Evolutionary conservation across 2,329 filamentous ascomycete species (phyloP).

Genomic region (Elsinoe fawcettii): DNA sequence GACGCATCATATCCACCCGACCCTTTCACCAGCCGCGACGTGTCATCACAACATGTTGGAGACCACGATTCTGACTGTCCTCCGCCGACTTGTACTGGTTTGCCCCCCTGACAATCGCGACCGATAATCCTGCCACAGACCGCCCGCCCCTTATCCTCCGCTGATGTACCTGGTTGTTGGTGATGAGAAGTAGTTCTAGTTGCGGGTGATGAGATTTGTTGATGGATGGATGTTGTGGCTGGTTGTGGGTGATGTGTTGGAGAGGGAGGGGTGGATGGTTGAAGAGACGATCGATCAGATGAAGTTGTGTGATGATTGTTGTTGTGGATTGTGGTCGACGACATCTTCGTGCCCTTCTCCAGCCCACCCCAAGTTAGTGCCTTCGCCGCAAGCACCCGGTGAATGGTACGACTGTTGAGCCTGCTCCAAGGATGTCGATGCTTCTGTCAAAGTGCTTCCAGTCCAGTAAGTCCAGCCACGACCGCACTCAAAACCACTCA

Average conservation of each 20-base stretch:
- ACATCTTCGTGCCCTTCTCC: neutral
- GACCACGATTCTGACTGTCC: neutral
- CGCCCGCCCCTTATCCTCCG: neutral
- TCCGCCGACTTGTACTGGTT: neutral
- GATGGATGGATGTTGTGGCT: too few species aligned
- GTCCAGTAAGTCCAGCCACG: constrained; percentile 1
- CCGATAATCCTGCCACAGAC: neutral
- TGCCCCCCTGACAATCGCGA: neutral
- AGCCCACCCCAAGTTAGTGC: neutral
- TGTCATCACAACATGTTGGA: neutral
- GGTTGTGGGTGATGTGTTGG: too few species aligned
- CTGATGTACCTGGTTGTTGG: neutral
- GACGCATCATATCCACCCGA: neutral
- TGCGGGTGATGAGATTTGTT: neutral
- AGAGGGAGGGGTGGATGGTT: too few species aligned
- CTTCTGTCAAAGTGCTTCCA: neutral
- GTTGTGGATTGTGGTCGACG: neutral
- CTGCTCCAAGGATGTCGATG: neutral
- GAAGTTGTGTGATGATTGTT: neutral
- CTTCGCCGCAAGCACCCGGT: neutral
- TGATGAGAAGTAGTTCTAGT: neutral
- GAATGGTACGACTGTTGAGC: neutral
- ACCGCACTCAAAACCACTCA: neutral
- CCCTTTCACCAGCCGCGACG: neutral
- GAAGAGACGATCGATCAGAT: too few species aligned